phyloP scores from a whole-genome alignment of 805 yeast species.

The Wickerhamomyces chaumierensis region DNA sequence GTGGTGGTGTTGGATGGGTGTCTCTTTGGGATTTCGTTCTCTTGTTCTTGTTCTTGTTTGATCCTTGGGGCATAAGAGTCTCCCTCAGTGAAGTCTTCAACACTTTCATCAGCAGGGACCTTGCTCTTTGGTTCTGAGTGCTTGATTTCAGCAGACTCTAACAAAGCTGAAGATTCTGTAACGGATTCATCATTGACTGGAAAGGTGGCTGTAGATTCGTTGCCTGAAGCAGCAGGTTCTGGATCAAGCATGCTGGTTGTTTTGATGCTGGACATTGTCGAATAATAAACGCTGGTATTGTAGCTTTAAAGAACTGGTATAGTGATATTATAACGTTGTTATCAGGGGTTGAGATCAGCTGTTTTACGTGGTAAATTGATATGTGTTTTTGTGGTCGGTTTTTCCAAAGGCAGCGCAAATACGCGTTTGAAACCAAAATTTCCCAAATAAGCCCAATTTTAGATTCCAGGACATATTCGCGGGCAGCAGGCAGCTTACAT shows the following conservation, averaged over 20 bases:
- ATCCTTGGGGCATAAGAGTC: neutral
- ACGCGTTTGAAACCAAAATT: too few relatives aligned
- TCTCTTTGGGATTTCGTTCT: neutral
- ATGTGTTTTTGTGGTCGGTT: neutral
- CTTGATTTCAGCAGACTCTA: neutral
- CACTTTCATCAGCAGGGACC: neutral
- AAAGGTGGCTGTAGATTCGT: neutral
- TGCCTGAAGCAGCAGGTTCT: conserved; percentile 1
- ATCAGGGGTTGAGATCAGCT: too few relatives aligned
- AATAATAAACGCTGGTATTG: neutral
- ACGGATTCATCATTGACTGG: neutral
- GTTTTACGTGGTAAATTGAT: too few relatives aligned
- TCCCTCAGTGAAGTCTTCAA: neutral
- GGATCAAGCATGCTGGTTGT: conserved; percentile 8
- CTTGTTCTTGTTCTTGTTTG: neutral
- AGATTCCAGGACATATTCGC: too few relatives aligned
- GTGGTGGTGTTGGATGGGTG: conserved; percentile 1
- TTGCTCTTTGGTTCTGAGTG: neutral
- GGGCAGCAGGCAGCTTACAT: too few relatives aligned
- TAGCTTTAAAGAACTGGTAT: neutral
- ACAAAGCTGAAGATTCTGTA: neutral
- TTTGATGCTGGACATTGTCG: neutral
- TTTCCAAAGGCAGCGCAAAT: neutral
- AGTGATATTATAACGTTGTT: too few relatives aligned
- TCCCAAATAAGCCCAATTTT: too few relatives aligned